A percentile compares a stretch with the other conserved stretches of the same genome.
Evolutionary conservation across 768 basidiomycete genomes (phyloP).

Genomic region (Dioszegia crocea): DNA sequence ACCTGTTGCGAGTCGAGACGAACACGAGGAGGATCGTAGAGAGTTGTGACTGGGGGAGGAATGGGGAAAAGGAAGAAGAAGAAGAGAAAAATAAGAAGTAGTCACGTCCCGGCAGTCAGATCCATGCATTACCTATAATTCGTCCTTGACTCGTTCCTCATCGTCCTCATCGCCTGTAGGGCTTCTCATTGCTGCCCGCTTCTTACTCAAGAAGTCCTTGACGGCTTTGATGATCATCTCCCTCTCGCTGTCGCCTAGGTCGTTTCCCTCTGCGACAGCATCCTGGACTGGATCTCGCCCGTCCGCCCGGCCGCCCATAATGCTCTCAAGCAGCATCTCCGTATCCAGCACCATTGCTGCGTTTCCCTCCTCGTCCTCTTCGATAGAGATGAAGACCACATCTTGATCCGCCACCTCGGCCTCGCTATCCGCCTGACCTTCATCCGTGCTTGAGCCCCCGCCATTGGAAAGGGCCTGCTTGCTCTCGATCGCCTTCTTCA

Average conservation of each 20-base stretch:
- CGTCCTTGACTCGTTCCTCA: constrained; percentile 13
- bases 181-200: not conserved
- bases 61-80: not conserved
- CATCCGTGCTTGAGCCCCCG: not conserved
- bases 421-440: not conserved
- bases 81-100: not conserved
- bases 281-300: constrained; percentile 15
- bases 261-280: constrained; percentile 17
- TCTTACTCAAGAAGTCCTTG: constrained; percentile 12
- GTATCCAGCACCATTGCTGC: not conserved
- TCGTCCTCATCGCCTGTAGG: not conserved
- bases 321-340: not conserved
- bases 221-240: constrained; percentile 19
- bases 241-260: constrained; percentile 15
- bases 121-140: constrained; percentile 10
- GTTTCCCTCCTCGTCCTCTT: constrained; percentile 12
- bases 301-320: not conserved
- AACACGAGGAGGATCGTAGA: not conserved
- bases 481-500: constrained; percentile 7
- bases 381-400: constrained; percentile 8
- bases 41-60: not conserved
- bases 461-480: not conserved
- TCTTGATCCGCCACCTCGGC: constrained; percentile 9
- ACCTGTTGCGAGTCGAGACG: no score
- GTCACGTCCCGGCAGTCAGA: not conserved